Conservation (phyloP, 2,329 filamentous ascomycete genomes). For the Sporothrix humicola region DNA sequence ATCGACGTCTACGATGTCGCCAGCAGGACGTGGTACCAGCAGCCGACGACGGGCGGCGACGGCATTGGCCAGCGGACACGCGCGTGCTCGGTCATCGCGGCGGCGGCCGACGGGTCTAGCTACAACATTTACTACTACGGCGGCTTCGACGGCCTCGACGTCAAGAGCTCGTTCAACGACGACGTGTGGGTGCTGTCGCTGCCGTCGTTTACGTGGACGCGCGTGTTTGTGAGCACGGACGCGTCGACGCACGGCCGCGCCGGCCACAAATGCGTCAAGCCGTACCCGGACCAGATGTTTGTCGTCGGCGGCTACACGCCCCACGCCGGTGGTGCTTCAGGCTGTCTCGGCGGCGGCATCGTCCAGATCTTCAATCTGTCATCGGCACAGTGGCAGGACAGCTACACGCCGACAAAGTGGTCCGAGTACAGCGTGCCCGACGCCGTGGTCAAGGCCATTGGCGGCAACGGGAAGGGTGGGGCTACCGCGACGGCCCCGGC, state of each 20-base stretch:
- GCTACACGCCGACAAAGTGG: slow-evolving; percentile 69
- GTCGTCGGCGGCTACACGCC: slow-evolving; percentile 70
- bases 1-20: slow-evolving; percentile 82
- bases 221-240: slow-evolving; percentile 50
- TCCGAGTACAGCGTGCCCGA: slow-evolving; percentile 72
- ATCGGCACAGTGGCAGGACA: slow-evolving; percentile 69
- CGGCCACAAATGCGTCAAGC: slow-evolving; percentile 76
- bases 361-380: slow-evolving; percentile 76
- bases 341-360: slow-evolving; percentile 59
- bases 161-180: slow-evolving; percentile 54
- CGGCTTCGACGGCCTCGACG: slow-evolving; percentile 66
- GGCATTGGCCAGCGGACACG: slow-evolving; percentile 62
- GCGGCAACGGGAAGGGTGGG: slow-evolving; percentile 67
- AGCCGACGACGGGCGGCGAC: slow-evolving; percentile 68
- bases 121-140: slow-evolving; percentile 88
- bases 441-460: slow-evolving; percentile 67
- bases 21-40: slow-evolving; percentile 73
- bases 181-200: slow-evolving; percentile 83
- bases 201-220: slow-evolving; percentile 80
- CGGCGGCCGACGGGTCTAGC: slow-evolving; percentile 72
- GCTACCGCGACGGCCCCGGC: slow-evolving; percentile 72
- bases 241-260: slow-evolving; percentile 63
- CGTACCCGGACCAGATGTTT: slow-evolving; percentile 82
- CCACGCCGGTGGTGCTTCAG: slow-evolving; percentile 37
- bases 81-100: slow-evolving; percentile 76